These are phyloP conservation scores for Rhynchospora pubera DNA, from an alignment of 176 grass and related monocot genomes.

Conservation along the genomic window DNA sequence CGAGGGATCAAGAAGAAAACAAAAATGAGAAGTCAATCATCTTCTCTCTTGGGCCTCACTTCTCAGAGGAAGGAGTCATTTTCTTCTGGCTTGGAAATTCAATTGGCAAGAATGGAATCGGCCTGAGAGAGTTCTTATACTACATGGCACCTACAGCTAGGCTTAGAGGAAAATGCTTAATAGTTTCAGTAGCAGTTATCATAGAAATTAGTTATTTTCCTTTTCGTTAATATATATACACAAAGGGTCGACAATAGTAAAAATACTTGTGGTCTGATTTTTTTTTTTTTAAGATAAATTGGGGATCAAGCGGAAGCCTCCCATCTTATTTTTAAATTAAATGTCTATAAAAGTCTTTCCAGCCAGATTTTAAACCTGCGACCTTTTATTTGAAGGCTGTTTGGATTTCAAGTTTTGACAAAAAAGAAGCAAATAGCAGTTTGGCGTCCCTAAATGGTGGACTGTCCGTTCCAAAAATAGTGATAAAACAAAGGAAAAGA, in stretches of 20 bases:
- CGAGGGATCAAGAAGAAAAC: conserved; percentile 3
- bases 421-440: no score
- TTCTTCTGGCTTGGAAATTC: background rate
- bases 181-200: background rate
- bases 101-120: conserved; percentile 2
- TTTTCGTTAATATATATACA: background rate
- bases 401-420: no score
- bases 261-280: background rate
- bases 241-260: background rate
- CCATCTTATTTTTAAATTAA: no score
- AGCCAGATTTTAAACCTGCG: no score
- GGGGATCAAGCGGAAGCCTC: no score
- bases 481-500: no score
- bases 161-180: conserved; percentile 4
- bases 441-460: no score
- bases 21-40: background rate
- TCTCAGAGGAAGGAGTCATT: background rate
- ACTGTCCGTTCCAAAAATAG: no score
- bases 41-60: background rate
- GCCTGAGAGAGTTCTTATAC: background rate
- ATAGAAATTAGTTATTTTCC: background rate
- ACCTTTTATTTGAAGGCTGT: no score
- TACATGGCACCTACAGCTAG: background rate
- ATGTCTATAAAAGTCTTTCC: no score
- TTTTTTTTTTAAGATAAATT: no score